Evolutionary conservation across 2,329 filamentous ascomycete species (phyloP).

Genomic region (Aspergillus intermedius): DNA sequence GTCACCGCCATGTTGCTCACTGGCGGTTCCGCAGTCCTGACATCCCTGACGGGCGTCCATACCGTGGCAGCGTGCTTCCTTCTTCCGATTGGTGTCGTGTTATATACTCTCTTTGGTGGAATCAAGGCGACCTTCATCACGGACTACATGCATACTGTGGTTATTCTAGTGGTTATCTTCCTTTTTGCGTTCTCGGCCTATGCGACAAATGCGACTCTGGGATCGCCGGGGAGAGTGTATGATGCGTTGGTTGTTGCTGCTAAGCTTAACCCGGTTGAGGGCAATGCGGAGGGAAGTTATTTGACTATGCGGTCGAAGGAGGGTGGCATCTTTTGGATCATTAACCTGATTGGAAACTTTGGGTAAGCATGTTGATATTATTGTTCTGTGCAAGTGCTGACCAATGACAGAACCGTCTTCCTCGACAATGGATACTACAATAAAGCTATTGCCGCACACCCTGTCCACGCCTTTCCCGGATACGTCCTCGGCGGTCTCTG

Average conservation of each 20-base stretch:
- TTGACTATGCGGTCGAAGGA: conserved; percentile 77
- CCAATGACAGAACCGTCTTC: conserved; percentile 58
- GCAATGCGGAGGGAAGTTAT: conserved; percentile 76
- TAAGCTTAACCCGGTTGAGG: conserved; percentile 63
- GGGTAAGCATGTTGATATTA: background rate
- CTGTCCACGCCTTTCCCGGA: conserved; percentile 77
- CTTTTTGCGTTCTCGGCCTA: conserved; percentile 79
- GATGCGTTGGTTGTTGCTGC: conserved; percentile 68
- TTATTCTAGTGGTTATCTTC: conserved; percentile 69
- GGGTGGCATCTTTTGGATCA: conserved; percentile 83
- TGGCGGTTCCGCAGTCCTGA: conserved; percentile 70
- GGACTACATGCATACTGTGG: conserved; percentile 78
- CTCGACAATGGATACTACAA: conserved; percentile 85
- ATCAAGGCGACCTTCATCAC: conserved; percentile 86
- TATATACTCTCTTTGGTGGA: conserved; percentile 69
- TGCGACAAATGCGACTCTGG: conserved; percentile 63
- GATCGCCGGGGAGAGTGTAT: conserved; percentile 70
- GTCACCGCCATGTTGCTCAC: conserved; percentile 86
- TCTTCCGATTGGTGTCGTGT: conserved; percentile 69
- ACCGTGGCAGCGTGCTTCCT: conserved; percentile 79
- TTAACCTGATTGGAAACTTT: conserved; percentile 82
- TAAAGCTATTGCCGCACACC: conserved; percentile 83
- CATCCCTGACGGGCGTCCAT: conserved; percentile 63
- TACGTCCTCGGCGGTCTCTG: conserved; percentile 80
- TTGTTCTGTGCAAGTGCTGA: conserved; percentile 8